phyloP scores from a whole-genome alignment of 1,284 basidiomycete genomes.

The Tremellales sp. region DNA sequence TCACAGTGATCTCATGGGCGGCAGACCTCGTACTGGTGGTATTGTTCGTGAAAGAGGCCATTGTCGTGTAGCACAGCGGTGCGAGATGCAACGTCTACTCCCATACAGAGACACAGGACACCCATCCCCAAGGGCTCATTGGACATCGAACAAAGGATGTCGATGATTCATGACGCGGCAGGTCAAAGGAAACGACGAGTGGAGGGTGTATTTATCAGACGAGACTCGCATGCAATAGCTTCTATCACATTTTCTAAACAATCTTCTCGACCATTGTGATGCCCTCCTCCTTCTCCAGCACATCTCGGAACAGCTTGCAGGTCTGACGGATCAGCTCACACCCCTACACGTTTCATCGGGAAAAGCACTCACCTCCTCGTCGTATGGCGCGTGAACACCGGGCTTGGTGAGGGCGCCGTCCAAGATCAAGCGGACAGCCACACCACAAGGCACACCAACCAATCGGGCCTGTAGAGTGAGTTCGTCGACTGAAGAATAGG shows the following conservation, averaged over 20 bases:
- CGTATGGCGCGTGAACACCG: conserved; percentile 86
- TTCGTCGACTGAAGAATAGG: not conserved
- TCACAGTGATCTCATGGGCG: no score
- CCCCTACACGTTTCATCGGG: no score
- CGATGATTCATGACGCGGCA: no score
- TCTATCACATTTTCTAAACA: conserved; percentile 32
- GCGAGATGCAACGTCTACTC: no score
- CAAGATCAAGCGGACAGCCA: conserved; percentile 77
- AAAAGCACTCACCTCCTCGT: conserved; percentile 56
- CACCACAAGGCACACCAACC: conserved; percentile 90
- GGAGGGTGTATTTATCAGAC: no score
- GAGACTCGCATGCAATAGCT: not conserved
- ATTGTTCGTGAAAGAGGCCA: no score
- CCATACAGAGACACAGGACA: no score
- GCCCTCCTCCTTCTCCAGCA: conserved; percentile 72
- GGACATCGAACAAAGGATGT: no score
- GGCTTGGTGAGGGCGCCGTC: conserved; percentile 66
- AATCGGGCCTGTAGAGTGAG: conserved; percentile 58
- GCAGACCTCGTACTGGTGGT: no score
- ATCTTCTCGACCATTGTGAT: conserved; percentile 69
- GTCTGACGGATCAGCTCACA: conserved; percentile 48
- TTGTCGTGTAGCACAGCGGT: no score
- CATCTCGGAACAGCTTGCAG: conserved; percentile 72
- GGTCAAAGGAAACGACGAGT: no score
- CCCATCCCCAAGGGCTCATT: no score